Evolutionary conservation across 2,329 filamentous ascomycete species (phyloP).

Genomic region (Ophiostoma piceae): DNA sequence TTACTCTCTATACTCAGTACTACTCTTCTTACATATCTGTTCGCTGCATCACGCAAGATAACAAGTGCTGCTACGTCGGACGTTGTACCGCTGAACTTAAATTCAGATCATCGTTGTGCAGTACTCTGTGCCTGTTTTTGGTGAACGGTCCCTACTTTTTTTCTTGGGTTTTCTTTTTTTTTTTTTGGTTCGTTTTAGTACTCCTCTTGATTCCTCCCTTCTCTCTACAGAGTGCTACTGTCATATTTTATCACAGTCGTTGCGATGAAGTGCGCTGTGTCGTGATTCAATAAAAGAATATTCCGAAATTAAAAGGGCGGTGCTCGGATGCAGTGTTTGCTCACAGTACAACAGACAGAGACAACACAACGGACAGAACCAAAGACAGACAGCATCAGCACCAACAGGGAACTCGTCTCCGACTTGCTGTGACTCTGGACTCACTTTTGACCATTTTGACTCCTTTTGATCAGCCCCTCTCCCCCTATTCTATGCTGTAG

Average conservation of each 20-base stretch:
- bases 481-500: conserved; percentile 8
- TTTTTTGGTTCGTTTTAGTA: neutral
- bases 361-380: neutral
- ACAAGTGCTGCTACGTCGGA: neutral
- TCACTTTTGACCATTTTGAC: neutral
- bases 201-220: neutral
- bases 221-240: neutral
- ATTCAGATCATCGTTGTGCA: neutral
- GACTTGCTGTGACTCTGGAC: neutral
- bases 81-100: neutral
- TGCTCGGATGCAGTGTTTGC: neutral
- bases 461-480: neutral
- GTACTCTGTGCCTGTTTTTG: too few relatives aligned
- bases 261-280: neutral
- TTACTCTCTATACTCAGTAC: neutral
- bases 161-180: too few relatives aligned
- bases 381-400: neutral
- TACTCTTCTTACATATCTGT: conserved; percentile 2
- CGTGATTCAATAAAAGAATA: neutral
- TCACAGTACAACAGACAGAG: neutral
- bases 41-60: neutral
- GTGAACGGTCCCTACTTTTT: too few relatives aligned
- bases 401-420: neutral
- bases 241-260: neutral
- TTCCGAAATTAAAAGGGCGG: conserved; percentile 6